Percentiles rank a stretch among this genome's conserved stretches.
These are phyloP conservation scores for Myrmaecium sp. DNA, from an alignment of 2,329 filamentous ascomycete species.

Conservation along the genomic window DNA sequence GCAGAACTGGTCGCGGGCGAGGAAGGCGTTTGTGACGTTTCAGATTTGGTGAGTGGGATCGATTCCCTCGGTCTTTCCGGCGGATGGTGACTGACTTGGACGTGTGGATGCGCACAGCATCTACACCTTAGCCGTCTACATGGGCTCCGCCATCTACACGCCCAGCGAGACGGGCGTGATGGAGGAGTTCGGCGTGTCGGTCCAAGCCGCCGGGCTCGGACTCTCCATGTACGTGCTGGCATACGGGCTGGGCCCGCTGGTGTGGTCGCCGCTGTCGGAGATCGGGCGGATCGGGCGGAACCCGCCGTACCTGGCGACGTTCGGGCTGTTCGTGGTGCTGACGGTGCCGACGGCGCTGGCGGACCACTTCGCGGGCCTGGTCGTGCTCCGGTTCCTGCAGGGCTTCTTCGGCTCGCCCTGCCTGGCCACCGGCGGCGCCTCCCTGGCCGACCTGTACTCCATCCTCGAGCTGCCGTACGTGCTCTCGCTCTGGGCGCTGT, in stretches of 20 bases:
- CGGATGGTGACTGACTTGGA: neutral
- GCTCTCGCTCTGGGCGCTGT: conserved; percentile 27
- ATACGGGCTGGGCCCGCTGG: conserved; percentile 42
- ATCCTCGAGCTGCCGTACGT: conserved; percentile 28
- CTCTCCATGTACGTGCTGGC: conserved; percentile 47
- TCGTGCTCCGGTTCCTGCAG: conserved; percentile 32
- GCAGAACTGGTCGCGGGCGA: conserved; percentile 5
- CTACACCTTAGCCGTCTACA: conserved; percentile 44
- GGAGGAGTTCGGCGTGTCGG: conserved; percentile 34
- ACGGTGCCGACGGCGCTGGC: conserved; percentile 47
- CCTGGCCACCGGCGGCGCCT: conserved; percentile 21
- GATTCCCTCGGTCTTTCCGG: neutral
- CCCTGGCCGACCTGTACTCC: conserved; percentile 21
- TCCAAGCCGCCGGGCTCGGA: conserved; percentile 37
- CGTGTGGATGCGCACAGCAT: conserved; percentile 22
- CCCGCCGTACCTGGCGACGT: conserved; percentile 49
- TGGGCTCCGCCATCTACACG: conserved; percentile 35
- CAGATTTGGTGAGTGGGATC: conserved; percentile 16
- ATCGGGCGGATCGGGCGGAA: conserved; percentile 51
- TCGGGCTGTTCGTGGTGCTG: conserved; percentile 51
- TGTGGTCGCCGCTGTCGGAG: conserved; percentile 51
- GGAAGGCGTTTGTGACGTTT: conserved; percentile 14
- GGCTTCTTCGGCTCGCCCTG: conserved; percentile 23
- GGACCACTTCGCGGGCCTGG: conserved; percentile 44
- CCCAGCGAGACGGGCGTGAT: conserved; percentile 30